Conservation (phyloP, 345 rosid genomes). For the Gossypium rotundifolium region DNA sequence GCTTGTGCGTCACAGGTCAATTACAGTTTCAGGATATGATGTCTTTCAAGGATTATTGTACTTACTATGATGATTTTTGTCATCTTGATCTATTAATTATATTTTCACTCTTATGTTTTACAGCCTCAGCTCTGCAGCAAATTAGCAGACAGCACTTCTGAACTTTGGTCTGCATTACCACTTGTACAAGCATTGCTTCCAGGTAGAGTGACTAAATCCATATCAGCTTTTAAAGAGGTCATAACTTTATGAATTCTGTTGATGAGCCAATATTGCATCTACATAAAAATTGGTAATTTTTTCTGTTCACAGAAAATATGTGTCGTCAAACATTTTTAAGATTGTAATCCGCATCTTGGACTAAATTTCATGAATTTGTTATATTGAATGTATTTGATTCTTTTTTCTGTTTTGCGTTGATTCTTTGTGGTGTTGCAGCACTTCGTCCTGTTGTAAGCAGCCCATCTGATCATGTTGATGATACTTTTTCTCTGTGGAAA, state of each 20-base stretch:
- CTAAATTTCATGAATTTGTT: conserved; percentile 8
- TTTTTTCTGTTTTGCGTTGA: neutral
- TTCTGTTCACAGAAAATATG: neutral
- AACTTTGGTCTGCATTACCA: conserved; percentile 72
- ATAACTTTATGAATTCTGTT: conserved; percentile 6
- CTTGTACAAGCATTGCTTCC: conserved; percentile 75
- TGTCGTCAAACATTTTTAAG: neutral
- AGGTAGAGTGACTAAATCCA: conserved; percentile 37
- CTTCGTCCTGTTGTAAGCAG: conserved; percentile 59
- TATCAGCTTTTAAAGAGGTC: conserved; percentile 6
- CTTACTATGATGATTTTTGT: neutral
- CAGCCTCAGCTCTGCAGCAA: conserved; percentile 64
- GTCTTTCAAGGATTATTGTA: conserved; percentile 7
- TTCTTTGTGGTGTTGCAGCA: conserved; percentile 29
- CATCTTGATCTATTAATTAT: conserved; percentile 16
- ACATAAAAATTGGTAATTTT: neutral
- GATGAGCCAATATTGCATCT: neutral
- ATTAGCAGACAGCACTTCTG: conserved; percentile 49
- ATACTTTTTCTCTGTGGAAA: conserved; percentile 60
- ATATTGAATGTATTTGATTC: conserved; percentile 14
- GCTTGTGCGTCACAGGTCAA: conserved; percentile 90
- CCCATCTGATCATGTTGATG: conserved; percentile 46
- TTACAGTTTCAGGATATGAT: conserved; percentile 24
- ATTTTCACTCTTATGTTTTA: conserved; percentile 17
- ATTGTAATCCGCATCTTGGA: neutral